A percentile compares a stretch with the other conserved stretches of the same genome.
Conservation (phyloP, 1,284 basidiomycete species). For the Apiotrichum porosum region DNA sequence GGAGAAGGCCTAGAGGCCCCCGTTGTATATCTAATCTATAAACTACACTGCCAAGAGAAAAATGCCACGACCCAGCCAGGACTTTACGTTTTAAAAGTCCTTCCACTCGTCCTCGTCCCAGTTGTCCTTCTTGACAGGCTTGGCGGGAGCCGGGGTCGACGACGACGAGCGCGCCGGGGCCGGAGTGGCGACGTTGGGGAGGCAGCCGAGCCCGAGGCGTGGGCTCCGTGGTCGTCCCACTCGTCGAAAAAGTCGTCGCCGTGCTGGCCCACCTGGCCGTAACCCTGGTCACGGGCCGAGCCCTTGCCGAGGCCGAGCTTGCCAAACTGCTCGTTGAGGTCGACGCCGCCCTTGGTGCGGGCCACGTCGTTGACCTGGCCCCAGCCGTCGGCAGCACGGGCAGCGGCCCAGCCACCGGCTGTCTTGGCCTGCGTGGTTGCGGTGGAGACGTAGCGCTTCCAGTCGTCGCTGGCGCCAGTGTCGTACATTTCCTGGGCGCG, state of each 20-base stretch:
- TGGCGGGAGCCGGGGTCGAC: neutral
- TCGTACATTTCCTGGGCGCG: conserved; percentile 31
- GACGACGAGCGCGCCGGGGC: neutral
- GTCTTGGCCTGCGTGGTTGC: conserved; percentile 27
- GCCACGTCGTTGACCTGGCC: conserved; percentile 42
- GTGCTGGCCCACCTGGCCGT: conserved; percentile 10
- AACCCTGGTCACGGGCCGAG: conserved; percentile 9
- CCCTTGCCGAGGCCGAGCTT: conserved; percentile 32
- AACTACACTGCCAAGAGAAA: too few species aligned
- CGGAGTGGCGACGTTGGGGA: conserved; percentile 2
- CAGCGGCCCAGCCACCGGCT: conserved; percentile 33
- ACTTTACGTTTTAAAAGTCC: conserved; percentile 38
- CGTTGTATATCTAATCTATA: too few species aligned
- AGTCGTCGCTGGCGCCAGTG: conserved; percentile 25
- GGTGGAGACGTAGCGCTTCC: conserved; percentile 29
- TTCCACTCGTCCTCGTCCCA: conserved; percentile 44
- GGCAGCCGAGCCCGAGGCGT: conserved; percentile 4
- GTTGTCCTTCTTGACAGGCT: conserved; percentile 23
- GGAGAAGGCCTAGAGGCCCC: too few species aligned
- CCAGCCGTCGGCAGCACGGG: conserved; percentile 43
- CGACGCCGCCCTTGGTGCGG: conserved; percentile 40
- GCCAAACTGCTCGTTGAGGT: conserved; percentile 45
- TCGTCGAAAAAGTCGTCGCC: conserved; percentile 37
- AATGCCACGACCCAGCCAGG: too few species aligned
- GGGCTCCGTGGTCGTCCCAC: conserved; percentile 21